Evolutionary conservation across 495 filamentous ascomycete species (phyloP).

Genomic region (Lepraria neglecta): DNA sequence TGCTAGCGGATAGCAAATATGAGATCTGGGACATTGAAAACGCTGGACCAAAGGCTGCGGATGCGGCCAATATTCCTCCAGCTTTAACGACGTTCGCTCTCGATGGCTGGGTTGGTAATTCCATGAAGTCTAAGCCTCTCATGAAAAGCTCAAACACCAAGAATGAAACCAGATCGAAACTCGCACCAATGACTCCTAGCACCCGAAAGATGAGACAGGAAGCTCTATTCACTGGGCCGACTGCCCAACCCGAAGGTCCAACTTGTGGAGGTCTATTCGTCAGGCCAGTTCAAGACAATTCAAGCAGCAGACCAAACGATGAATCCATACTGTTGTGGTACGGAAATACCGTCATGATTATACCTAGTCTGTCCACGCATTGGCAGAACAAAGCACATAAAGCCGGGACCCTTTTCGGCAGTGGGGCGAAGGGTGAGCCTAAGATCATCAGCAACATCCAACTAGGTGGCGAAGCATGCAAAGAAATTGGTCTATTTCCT

Average conservation of each 20-base stretch:
- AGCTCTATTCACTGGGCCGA: slow-evolving; percentile 45
- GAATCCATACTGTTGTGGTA: slow-evolving; percentile 65
- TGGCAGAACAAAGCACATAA: slow-evolving; percentile 60
- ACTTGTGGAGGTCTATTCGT: slow-evolving; percentile 64
- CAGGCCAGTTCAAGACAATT: slow-evolving; percentile 36
- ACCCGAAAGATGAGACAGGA: slow-evolving; percentile 59
- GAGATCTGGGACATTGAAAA: slow-evolving; percentile 86
- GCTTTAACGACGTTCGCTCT: slow-evolving; percentile 58
- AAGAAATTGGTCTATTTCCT: slow-evolving; percentile 51
- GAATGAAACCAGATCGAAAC: slow-evolving; percentile 44
- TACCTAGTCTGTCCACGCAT: slow-evolving; percentile 59
- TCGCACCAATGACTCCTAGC: slow-evolving; percentile 80
- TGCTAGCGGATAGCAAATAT: slow-evolving; percentile 85
- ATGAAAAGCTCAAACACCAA: slow-evolving; percentile 32
- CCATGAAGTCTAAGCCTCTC: slow-evolving; percentile 28
- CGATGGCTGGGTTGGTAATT: slow-evolving; percentile 56
- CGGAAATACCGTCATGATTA: slow-evolving; percentile 53
- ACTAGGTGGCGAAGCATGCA: slow-evolving; percentile 61
- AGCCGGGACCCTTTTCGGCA: slow-evolving; percentile 51
- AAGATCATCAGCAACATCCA: slow-evolving; percentile 44
- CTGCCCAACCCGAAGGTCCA: slow-evolving; percentile 29
- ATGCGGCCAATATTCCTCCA: background rate
- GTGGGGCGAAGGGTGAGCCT: slow-evolving; percentile 19
- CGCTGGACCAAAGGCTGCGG: slow-evolving; percentile 46
- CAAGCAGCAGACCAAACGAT: slow-evolving; percentile 38